Evolutionary conservation across 2,329 filamentous ascomycete genomes (phyloP).

Genomic region (Alternaria postmessia): DNA sequence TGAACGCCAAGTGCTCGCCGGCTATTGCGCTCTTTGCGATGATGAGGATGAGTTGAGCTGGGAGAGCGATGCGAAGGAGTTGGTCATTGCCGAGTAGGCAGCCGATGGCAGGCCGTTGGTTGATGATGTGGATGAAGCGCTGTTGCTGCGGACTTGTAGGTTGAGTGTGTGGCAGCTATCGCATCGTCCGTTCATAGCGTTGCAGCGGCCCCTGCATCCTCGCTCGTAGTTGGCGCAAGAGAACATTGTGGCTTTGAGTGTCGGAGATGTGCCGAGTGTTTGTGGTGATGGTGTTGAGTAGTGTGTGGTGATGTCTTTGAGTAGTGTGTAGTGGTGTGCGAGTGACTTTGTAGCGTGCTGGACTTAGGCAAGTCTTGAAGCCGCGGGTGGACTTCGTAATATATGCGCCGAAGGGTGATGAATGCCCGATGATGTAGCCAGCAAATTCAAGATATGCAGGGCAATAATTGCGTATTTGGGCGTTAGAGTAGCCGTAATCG

Average conservation of each 20-base stretch:
- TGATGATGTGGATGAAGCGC: constrained; percentile 44
- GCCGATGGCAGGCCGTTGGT: constrained; percentile 31
- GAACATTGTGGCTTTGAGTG: constrained; percentile 47
- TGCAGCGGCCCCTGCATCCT: constrained; percentile 54
- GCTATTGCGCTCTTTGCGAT: constrained; percentile 36
- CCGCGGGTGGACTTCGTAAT: constrained; percentile 25
- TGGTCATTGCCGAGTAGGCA: constrained; percentile 52
- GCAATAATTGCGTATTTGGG: constrained; percentile 27
- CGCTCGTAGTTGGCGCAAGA: constrained; percentile 56
- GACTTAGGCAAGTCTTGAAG: background rate
- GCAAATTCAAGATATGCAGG: constrained; percentile 32
- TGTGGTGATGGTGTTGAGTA: background rate
- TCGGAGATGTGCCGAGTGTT: background rate
- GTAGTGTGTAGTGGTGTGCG: constrained; percentile 2
- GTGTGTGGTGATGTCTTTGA: constrained; percentile 1
- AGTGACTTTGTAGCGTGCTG: constrained; percentile 7
- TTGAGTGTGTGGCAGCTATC: constrained; percentile 52
- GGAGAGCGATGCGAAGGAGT: constrained; percentile 51
- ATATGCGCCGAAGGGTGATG: constrained; percentile 32
- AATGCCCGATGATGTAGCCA: constrained; percentile 44
- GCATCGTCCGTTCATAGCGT: constrained; percentile 48
- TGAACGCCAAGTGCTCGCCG: background rate
- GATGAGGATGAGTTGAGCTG: constrained; percentile 32
- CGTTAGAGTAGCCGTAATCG: constrained; percentile 30
- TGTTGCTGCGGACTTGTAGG: constrained; percentile 46